Conservation (phyloP, 2,329 filamentous ascomycete genomes). For the Fusarium napiforme region DNA sequence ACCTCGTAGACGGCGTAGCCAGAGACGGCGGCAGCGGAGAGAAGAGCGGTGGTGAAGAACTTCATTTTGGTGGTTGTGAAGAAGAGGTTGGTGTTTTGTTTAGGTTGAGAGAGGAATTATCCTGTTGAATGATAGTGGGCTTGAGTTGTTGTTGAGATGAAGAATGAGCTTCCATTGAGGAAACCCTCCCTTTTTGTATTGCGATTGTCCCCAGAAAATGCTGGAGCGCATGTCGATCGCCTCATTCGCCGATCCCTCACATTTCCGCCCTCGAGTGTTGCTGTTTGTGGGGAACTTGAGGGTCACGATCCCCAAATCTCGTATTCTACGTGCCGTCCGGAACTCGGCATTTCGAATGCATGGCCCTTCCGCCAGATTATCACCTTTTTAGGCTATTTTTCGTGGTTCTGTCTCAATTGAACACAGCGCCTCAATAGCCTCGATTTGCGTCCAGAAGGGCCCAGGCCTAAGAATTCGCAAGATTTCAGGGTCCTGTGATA, state of each 20-base stretch:
- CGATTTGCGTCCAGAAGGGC: neutral
- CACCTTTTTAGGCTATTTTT: neutral
- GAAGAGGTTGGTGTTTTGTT: neutral
- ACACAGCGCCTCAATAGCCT: neutral
- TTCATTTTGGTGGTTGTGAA: slow-evolving; percentile 27
- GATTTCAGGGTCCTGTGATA: neutral
- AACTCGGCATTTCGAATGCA: slow-evolving; percentile 1
- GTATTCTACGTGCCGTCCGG: slow-evolving; percentile 26
- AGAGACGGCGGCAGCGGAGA: slow-evolving; percentile 19
- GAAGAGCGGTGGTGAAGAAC: slow-evolving; percentile 25
- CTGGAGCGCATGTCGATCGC: neutral
- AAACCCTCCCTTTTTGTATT: neutral
- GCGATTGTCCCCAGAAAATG: neutral
- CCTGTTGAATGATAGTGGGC: neutral
- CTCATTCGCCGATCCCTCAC: slow-evolving; percentile 15
- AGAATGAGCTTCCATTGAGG: neutral
- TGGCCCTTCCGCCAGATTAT: neutral
- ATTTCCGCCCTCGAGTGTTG: neutral
- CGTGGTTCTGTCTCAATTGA: neutral
- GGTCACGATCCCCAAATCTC: slow-evolving; percentile 25
- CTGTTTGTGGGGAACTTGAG: slow-evolving; percentile 18
- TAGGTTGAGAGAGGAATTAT: neutral
- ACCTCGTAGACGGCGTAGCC: slow-evolving; percentile 9
- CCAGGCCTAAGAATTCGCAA: neutral
- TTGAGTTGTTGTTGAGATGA: neutral